Evolutionary conservation across 768 basidiomycete species (phyloP).

Genomic region (Pleurotus pulmonarius): DNA sequence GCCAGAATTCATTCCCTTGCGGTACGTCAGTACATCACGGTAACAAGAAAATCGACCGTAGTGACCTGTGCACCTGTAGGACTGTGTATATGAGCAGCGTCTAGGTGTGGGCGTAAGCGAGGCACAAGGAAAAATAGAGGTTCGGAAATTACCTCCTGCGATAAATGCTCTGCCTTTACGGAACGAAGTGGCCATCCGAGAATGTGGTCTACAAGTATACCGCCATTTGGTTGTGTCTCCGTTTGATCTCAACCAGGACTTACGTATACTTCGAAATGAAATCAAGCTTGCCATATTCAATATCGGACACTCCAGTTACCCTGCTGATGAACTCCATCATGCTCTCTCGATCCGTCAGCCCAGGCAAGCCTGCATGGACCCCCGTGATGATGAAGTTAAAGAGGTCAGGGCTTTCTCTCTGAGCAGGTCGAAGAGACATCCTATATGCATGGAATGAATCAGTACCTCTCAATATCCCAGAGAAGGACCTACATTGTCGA

Average conservation of each 20-base stretch:
- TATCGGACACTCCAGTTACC: slow-evolving; percentile 19
- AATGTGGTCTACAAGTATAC: slow-evolving; percentile 29
- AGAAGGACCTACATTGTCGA: background rate
- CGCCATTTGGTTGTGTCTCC: no score
- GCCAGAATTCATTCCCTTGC: slow-evolving; percentile 27
- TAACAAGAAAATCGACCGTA: slow-evolving; percentile 1
- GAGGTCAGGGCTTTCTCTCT: slow-evolving; percentile 14
- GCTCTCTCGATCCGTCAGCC: slow-evolving; percentile 10
- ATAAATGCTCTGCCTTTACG: slow-evolving; percentile 36
- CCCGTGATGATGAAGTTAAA: slow-evolving; percentile 21
- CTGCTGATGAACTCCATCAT: slow-evolving; percentile 21
- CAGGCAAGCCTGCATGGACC: slow-evolving; percentile 9
- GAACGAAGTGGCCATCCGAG: slow-evolving; percentile 41
- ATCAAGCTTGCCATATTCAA: slow-evolving; percentile 26
- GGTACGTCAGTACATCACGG: background rate
- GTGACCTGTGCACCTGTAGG: slow-evolving; percentile 26
- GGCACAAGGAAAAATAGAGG: no score
- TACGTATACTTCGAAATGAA: slow-evolving; percentile 16
- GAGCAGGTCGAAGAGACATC: slow-evolving; percentile 15
- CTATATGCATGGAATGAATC: background rate
- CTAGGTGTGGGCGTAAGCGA: slow-evolving; percentile 15
- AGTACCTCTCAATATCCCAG: background rate
- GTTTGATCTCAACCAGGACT: background rate
- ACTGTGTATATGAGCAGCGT: slow-evolving; percentile 40
- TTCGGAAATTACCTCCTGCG: slow-evolving; percentile 32